Evolutionary conservation across 352 stramenopile genomes (phyloP), one percentile per base, ranked within the genome.

Genomic region (Pythium utonaiense): DNA sequence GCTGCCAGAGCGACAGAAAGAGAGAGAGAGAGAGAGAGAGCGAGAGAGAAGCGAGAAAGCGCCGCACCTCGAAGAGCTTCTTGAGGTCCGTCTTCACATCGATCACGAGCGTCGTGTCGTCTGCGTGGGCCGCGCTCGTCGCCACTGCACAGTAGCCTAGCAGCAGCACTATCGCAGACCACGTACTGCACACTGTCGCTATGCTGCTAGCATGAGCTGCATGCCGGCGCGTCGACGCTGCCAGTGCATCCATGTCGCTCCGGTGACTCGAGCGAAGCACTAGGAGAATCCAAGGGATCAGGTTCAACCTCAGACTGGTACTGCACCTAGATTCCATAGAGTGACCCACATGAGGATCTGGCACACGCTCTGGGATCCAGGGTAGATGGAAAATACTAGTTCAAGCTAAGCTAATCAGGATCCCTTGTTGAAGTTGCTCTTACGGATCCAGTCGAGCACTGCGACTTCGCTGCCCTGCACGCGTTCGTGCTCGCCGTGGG

Each of bases 31-130:
- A n/a, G n/a, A n/a, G n/a, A n/a, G n/a, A n/a, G n/a, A n/a, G n/a
- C n/a, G n/a, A n/a, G n/a, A n/a, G n/a, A n/a, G n/a, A n/a, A n/a
- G n/a, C n/a, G n/a, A n/a, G n/a, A n/a, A n/a, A 9, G 21, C 6
- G 4, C 55, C 60, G 42, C 24, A 67, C 60, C 53, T 47, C 16
- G 24, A 67, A 67, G 34, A 67, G 55, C 30, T 57, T 48, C 24
- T 57, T 57, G 19, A 67, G 48, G 40, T 67, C 44, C 9, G 62
- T 64, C 40, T 50, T 47, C 13, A 57, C 66, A 48, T 86, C 75
- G 63, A 91, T 89, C 25, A 80, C 66, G 48, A 80, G 85, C 44
- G 62, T 73, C 34, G 65, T 61, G 22, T 65, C 55, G 0, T 53
- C 34, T 7, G 36, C 19, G 3, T 22, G 12, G 36, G 45, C 8